Percentiles rank a stretch among this genome's conserved stretches.
These are phyloP conservation scores for Sporothrix protearum DNA, from an alignment of 2,329 filamentous ascomycete species.

Conservation along the genomic window DNA sequence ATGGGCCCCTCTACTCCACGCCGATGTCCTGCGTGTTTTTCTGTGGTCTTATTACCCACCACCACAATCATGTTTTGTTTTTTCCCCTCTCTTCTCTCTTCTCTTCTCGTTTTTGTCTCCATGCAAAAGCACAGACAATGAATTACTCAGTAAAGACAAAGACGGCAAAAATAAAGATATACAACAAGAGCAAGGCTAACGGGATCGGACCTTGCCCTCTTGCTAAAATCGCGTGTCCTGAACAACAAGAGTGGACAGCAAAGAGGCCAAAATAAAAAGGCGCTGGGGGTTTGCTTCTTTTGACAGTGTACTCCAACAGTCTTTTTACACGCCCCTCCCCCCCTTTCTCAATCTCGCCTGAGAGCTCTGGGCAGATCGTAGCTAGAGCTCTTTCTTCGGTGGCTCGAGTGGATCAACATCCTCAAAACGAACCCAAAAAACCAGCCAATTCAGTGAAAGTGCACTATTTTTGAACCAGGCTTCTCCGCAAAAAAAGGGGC, in stretches of 20 bases:
- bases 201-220: slow-evolving; percentile 6
- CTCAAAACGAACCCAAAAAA: neutral
- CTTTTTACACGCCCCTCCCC: neutral
- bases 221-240: slow-evolving; percentile 7
- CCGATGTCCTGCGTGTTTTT: neutral
- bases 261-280: neutral
- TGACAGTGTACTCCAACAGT: neutral
- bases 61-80: neutral
- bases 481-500: slow-evolving; percentile 18
- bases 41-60: neutral
- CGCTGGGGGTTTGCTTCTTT: neutral
- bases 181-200: slow-evolving; percentile 4
- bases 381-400: slow-evolving; percentile 1
- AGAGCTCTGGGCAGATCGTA: slow-evolving; percentile 1
- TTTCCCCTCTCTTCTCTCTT: neutral
- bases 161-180: neutral
- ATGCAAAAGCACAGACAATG: neutral
- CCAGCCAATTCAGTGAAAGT: neutral
- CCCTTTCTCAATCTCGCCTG: neutral
- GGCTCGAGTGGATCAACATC: neutral
- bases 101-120: neutral
- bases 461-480: slow-evolving; percentile 13
- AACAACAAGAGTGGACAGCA: neutral
- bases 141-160: neutral
- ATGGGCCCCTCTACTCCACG: neutral